Conservation (phyloP, 2,329 filamentous ascomycete species). For the Neurospora sp. region DNA sequence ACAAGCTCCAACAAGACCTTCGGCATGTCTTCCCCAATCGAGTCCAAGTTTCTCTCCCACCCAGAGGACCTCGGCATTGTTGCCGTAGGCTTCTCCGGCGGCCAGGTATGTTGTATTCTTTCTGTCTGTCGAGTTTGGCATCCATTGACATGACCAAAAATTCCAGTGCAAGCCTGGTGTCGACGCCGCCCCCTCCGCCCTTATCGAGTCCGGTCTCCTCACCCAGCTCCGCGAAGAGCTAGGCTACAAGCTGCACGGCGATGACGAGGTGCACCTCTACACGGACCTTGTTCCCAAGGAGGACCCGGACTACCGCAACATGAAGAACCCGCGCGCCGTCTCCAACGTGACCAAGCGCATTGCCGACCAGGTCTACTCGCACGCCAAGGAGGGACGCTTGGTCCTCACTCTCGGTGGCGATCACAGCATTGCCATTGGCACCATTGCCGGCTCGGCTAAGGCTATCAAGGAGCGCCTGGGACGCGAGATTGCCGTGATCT, state of each 20-base stretch:
- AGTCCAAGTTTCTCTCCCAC: conserved; percentile 68
- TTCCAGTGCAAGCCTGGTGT: conserved; percentile 78
- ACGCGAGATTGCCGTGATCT: conserved; percentile 87
- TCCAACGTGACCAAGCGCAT: conserved; percentile 76
- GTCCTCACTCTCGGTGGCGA: conserved; percentile 92
- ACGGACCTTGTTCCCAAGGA: conserved; percentile 57
- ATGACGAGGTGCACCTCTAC: conserved; percentile 75
- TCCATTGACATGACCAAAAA: not conserved
- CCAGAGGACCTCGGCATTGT: conserved; percentile 80
- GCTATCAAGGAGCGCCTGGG: conserved; percentile 74
- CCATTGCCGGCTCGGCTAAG: conserved; percentile 76
- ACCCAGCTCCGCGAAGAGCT: conserved; percentile 75
- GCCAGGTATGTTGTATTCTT: conserved; percentile 56
- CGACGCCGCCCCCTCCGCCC: conserved; percentile 78
- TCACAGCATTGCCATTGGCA: conserved; percentile 93
- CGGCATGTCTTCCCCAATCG: conserved; percentile 43
- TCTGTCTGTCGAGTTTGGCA: not conserved
- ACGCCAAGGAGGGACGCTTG: conserved; percentile 73
- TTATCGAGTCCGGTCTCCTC: conserved; percentile 82
- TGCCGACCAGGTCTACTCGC: conserved; percentile 75
- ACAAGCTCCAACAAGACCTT: conserved; percentile 11
- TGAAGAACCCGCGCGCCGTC: conserved; percentile 88
- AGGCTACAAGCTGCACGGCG: conserved; percentile 78
- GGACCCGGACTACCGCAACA: conserved; percentile 76
- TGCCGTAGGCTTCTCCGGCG: conserved; percentile 91